phyloP scores from a whole-genome alignment of 495 filamentous ascomycete genomes.

The Talaromyces stipitatus region DNA sequence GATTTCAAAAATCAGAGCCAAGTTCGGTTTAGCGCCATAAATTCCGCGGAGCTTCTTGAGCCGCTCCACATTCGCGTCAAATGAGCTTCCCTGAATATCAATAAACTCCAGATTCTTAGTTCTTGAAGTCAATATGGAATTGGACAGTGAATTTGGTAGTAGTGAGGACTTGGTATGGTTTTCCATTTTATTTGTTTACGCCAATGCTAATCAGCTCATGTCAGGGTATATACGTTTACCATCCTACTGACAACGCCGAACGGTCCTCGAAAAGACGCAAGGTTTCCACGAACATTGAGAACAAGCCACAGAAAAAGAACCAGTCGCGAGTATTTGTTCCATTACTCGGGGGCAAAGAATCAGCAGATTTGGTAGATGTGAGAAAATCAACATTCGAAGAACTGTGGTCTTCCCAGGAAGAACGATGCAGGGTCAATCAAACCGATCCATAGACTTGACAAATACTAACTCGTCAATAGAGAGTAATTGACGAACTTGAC shows the following conservation, averaged over 20 bases:
- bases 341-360: constrained; percentile 58
- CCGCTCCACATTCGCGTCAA: background rate
- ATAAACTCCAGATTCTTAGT: background rate
- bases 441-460: background rate
- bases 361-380: constrained; percentile 35
- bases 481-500: constrained; percentile 33
- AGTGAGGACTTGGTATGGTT: constrained; percentile 42
- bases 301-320: constrained; percentile 12
- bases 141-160: constrained; percentile 20
- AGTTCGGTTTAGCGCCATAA: constrained; percentile 29
- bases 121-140: constrained; percentile 10
- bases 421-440: constrained; percentile 57
- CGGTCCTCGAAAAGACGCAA: constrained; percentile 62
- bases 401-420: constrained; percentile 61
- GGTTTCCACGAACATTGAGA: constrained; percentile 24
- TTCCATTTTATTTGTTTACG: background rate
- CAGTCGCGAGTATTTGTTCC: constrained; percentile 42
- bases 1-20: constrained; percentile 11
- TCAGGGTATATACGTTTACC: constrained; percentile 59
- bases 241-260: constrained; percentile 33
- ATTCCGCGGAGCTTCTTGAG: constrained; percentile 9
- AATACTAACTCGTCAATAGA: constrained; percentile 14
- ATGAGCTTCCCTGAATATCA: constrained; percentile 6
- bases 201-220: background rate
- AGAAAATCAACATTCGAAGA: constrained; percentile 56